Conservation (phyloP, 192 early-diverging fungal genomes). For the Spizellomyces punctatus region DNA sequence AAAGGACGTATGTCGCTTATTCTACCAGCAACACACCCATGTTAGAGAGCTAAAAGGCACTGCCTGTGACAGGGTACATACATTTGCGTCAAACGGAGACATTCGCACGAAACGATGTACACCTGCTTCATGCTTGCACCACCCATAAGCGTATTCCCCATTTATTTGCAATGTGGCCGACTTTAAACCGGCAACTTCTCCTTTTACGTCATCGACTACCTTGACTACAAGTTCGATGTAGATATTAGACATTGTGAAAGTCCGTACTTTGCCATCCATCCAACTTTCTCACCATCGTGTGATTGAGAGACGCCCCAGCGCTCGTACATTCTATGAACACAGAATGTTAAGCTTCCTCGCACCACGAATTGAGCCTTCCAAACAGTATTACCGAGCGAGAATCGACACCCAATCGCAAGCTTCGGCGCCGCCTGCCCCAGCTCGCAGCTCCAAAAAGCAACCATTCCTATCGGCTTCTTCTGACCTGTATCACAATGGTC, state of each 20-base stretch:
- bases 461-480: slow-evolving; percentile 47
- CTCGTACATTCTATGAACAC: slow-evolving; percentile 43
- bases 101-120: slow-evolving; percentile 58
- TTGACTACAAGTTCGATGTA: slow-evolving; percentile 9
- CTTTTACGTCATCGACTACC: slow-evolving; percentile 45
- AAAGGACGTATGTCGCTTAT: slow-evolving; percentile 64
- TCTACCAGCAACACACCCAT: slow-evolving; percentile 5
- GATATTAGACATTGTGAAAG: background rate
- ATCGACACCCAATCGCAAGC: slow-evolving; percentile 52
- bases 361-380: no score
- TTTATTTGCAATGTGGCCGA: slow-evolving; percentile 41
- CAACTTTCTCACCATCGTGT: slow-evolving; percentile 23
- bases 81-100: slow-evolving; percentile 50
- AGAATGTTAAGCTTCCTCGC: no score
- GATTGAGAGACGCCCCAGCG: slow-evolving; percentile 36
- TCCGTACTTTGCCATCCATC: background rate
- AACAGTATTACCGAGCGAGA: slow-evolving; percentile 14
- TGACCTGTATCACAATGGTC: slow-evolving; percentile 20
- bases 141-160: slow-evolving; percentile 55
- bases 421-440: slow-evolving; percentile 55
- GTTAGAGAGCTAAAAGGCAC: background rate
- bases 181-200: slow-evolving; percentile 53
- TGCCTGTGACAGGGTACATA: slow-evolving; percentile 1
- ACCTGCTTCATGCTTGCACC: slow-evolving; percentile 55
- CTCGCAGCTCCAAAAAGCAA: slow-evolving; percentile 57